phyloP scores from a whole-genome alignment of 179 eudicot species.

The Silene coronaria region DNA sequence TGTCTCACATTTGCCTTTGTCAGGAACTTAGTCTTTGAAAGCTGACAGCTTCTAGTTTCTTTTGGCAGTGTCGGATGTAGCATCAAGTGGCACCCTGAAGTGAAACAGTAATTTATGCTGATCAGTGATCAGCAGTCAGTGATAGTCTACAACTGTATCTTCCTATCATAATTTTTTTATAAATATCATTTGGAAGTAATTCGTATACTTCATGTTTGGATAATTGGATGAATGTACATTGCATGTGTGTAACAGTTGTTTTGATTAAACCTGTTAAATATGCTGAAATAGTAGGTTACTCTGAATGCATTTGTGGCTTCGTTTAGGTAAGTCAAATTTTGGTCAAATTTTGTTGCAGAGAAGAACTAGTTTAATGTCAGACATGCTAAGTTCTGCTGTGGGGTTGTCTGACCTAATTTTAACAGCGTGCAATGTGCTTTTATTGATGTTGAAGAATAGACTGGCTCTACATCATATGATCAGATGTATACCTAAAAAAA shows the following conservation, averaged over 20 bases:
- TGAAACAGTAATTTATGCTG: constrained; percentile 14
- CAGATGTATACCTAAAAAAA: too few species aligned
- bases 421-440: not conserved
- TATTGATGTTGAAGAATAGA: too few species aligned
- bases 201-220: too few species aligned
- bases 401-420: not conserved
- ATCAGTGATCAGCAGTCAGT: not conserved
- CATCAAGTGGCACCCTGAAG: constrained; percentile 78
- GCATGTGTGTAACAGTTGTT: constrained; percentile 4
- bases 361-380: not conserved
- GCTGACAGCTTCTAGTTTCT: constrained; percentile 11
- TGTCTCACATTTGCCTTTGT: constrained; percentile 9
- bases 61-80: constrained; percentile 73
- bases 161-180: not conserved
- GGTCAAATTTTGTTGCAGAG: not conserved
- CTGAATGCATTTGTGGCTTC: not conserved
- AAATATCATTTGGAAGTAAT: not conserved
- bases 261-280: not conserved
- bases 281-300: not conserved
- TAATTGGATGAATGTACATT: not conserved
- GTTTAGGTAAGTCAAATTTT: not conserved
- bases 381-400: not conserved
- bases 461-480: too few species aligned
- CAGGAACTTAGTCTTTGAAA: not conserved
- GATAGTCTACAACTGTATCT: constrained; percentile 11